Conservation (phyloP, 2,329 filamentous ascomycete species). For the Sclerotinia minor region DNA sequence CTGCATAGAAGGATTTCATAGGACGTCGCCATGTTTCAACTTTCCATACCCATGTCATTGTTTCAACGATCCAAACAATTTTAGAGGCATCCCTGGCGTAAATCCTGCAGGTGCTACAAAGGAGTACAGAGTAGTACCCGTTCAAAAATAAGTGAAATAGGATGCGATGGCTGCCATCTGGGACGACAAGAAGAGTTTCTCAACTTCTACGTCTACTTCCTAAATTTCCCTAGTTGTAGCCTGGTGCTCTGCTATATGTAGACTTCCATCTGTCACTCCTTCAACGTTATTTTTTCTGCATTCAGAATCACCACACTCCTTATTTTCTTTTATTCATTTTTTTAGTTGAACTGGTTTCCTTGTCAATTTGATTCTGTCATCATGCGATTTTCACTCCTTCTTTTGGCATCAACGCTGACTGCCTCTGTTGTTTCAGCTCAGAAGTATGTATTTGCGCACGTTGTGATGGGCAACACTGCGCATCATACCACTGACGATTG, state of each 20-base stretch:
- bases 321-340: conserved; percentile 2
- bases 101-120: conserved; percentile 16
- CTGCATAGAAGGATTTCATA: background rate
- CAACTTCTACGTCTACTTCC: conserved; percentile 5
- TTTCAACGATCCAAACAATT: background rate
- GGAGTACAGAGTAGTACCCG: conserved; percentile 16
- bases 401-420: conserved; percentile 24
- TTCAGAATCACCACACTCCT: conserved; percentile 22
- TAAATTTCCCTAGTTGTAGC: conserved; percentile 9
- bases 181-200: conserved; percentile 12
- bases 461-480: conserved; percentile 41
- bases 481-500: conserved; percentile 40
- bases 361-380: background rate
- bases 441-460: conserved; percentile 40
- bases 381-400: conserved; percentile 25
- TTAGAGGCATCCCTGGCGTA: background rate
- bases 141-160: conserved; percentile 11
- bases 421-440: conserved; percentile 26
- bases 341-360: conserved; percentile 10
- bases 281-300: background rate
- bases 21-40: conserved; percentile 18
- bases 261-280: background rate
- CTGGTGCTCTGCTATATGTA: conserved; percentile 23
- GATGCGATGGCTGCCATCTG: conserved; percentile 18
- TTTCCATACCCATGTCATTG: conserved; percentile 7